Base-by-base conservation (phyloP, 805 yeast genomes). In the Priceomyces castillae region DNA sequence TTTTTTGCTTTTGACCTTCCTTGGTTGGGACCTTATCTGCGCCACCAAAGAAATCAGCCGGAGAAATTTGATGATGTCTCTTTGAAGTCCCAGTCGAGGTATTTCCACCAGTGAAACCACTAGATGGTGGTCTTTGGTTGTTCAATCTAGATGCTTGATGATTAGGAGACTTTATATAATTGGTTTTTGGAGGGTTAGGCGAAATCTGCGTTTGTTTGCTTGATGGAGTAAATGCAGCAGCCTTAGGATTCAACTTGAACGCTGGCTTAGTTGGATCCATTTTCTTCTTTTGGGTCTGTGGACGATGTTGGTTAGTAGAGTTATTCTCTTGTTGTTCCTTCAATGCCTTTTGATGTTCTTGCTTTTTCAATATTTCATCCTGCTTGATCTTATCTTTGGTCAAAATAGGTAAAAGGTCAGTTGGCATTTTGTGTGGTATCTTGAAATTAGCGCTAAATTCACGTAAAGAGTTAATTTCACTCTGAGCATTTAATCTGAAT, bases 361-460 rank as follows among this genome's bases (percentile, higher is more conserved):
- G 70, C 46, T 67, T 71, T 57, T 69, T 73, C 52, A 73, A 58
- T 28, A 80, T 79, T 57, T 81, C 84, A 44, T 78, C 80, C 57
- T 81, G 87, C 57, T 81, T 82, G n/a, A 58, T 57, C 55, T 78
- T 80, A 51, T 82, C 86, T 61, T 86, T 82, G 7, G 90, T 68
- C 25, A 84, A 65, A 15, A 85, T 82, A 6, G 94, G 90, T 47
- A 84, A 65, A 47, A 82, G 68, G 53, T 84, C 90, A 15, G 72
- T 63, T 6, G 95, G 92, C 42, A 63, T 52, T 40, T 58, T 61
- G 54, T 78, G 78, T 2, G 84, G 85, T 23, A 90, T 78, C 62
- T 87, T 87, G 64, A 88, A 86, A 52, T 79, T 85, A 39, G 86
- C 88, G 31, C 95, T 80, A 58, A 90, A 90, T 56, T 86, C 87